Evolutionary conservation across 331 rosid species (phyloP).

Genomic region (Malus hybrid): DNA sequence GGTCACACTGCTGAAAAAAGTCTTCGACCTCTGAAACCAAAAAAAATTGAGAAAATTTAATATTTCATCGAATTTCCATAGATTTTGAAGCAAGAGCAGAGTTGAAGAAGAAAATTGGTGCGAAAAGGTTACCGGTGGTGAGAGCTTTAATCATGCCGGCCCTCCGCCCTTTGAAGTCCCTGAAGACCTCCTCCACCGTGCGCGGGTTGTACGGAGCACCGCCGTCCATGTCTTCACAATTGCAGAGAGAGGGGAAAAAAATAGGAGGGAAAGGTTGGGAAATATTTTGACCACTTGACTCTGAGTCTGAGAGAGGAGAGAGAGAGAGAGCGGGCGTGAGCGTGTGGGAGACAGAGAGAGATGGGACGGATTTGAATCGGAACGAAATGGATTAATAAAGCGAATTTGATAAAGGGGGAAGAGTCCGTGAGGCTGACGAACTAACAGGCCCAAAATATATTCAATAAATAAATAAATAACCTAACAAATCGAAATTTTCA

Average conservation of each 20-base stretch:
- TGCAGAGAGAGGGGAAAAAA: background rate
- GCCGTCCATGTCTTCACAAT: constrained; percentile 39
- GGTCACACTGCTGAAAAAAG: constrained; percentile 69
- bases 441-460: background rate
- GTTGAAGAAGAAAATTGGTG: background rate
- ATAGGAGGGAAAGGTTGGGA: constrained; percentile 55
- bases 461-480: background rate
- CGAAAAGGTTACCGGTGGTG: constrained; percentile 44
- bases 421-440: constrained; percentile 26
- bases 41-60: background rate
- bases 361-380: constrained; percentile 58
- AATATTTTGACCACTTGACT: constrained; percentile 44
- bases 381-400: constrained; percentile 21
- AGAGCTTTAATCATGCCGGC: constrained; percentile 73
- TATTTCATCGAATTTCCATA: background rate
- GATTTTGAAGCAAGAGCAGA: background rate
- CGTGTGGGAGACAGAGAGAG: background rate
- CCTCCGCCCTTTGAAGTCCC: constrained; percentile 76
- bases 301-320: background rate
- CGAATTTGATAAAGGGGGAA: constrained; percentile 28
- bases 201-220: constrained; percentile 54
- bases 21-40: constrained; percentile 49
- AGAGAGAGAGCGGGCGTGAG: constrained; percentile 6
- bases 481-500: background rate
- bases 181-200: constrained; percentile 73